A percentile compares a stretch with the other conserved stretches of the same genome.
phyloP scores from a whole-genome alignment of 768 basidiomycete genomes.

The Xerocomus spinulosus region DNA sequence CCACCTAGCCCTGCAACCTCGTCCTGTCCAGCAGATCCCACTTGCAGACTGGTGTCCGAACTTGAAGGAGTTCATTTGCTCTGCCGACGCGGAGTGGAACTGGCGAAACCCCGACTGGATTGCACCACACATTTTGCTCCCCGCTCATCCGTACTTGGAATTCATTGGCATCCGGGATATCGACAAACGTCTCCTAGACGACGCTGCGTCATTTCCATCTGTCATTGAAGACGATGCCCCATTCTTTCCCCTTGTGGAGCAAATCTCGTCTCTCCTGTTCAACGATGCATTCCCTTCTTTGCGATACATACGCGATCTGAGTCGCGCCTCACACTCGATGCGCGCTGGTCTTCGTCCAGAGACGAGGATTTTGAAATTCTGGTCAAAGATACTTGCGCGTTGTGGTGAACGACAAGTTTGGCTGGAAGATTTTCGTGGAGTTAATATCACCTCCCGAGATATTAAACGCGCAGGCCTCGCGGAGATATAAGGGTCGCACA shows the following conservation, averaged over 20 bases:
- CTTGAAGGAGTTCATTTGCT: constrained; percentile 64
- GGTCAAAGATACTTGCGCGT: constrained; percentile 44
- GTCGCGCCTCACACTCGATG: constrained; percentile 52
- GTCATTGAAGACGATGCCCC: constrained; percentile 40
- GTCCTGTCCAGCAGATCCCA: constrained; percentile 37
- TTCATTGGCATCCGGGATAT: constrained; percentile 73
- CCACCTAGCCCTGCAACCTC: constrained; percentile 48
- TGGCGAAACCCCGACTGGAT: constrained; percentile 80
- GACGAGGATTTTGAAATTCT: constrained; percentile 41
- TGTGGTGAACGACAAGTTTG: constrained; percentile 55
- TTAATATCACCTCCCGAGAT: constrained; percentile 49
- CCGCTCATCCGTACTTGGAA: constrained; percentile 54
- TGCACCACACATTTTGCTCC: constrained; percentile 67
- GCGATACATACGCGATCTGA: constrained; percentile 61
- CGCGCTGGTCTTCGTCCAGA: constrained; percentile 34
- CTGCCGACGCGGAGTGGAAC: constrained; percentile 77
- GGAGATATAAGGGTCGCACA: constrained; percentile 5
- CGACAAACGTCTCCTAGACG: constrained; percentile 55
- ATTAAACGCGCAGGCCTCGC: constrained; percentile 34
- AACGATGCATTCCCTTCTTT: constrained; percentile 59
- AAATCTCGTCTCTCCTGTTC: constrained; percentile 56
- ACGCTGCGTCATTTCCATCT: constrained; percentile 31
- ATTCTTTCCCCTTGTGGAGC: constrained; percentile 63
- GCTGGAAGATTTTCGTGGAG: constrained; percentile 61
- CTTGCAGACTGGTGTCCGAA: constrained; percentile 70